phyloP scores from a whole-genome alignment of 106 monocot species.

The Dendrobium nobile region DNA sequence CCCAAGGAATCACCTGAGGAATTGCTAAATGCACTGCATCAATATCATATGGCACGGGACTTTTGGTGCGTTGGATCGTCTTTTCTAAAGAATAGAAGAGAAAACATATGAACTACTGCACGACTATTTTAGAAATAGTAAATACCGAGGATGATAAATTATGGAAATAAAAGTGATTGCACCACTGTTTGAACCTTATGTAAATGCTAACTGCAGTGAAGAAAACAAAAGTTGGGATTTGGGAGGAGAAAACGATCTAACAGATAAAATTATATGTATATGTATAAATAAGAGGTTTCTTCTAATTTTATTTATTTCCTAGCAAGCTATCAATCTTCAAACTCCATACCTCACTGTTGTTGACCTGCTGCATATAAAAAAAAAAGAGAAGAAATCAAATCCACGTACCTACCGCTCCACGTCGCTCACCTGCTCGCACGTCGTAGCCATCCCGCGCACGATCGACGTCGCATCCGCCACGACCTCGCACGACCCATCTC shows the following conservation, averaged over 20 bases:
- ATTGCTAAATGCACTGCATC: slow-evolving; percentile 55
- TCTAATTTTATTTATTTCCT: no score
- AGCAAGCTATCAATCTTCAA: no score
- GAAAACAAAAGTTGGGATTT: neutral
- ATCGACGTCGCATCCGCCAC: no score
- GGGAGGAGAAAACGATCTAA: neutral
- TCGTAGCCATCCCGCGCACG: no score
- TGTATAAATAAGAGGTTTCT: no score
- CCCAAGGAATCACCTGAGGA: slow-evolving; percentile 55
- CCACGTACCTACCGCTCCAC: no score
- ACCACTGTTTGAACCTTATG: neutral
- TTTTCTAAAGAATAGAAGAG: neutral
- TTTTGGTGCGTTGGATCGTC: slow-evolving; percentile 6
- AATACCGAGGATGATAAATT: neutral
- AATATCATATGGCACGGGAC: slow-evolving; percentile 54
- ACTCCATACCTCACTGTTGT: no score
- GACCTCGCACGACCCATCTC: no score
- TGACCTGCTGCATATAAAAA: no score
- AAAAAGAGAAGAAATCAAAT: no score
- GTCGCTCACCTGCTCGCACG: no score
- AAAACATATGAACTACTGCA: neutral
- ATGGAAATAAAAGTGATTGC: neutral
- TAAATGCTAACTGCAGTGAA: neutral
- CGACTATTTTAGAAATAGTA: neutral
- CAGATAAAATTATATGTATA: neutral